Conservation (phyloP, 768 basidiomycete species). For the Phlebiopsis gigantea region DNA sequence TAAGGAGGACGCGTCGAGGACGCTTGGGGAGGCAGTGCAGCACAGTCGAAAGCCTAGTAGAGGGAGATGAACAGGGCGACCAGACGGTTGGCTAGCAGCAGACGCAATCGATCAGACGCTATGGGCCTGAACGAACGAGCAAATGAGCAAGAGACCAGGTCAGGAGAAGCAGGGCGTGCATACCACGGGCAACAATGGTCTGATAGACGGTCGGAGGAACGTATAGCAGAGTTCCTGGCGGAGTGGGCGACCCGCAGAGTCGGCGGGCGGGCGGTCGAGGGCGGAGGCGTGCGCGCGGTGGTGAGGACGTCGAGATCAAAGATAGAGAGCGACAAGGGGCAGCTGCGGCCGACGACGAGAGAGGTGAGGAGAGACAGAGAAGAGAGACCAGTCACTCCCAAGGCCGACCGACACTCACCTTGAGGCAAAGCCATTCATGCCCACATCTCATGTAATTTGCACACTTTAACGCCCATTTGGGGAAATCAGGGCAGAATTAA, state of each 20-base stretch:
- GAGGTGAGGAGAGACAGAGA: neutral
- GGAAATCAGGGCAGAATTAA: neutral
- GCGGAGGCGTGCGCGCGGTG: neutral
- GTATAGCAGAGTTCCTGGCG: neutral
- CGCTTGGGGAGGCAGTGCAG: neutral
- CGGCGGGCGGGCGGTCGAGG: too few relatives aligned
- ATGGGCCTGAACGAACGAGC: neutral
- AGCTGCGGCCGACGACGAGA: neutral
- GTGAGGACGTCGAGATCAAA: neutral
- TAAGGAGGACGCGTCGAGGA: conserved; percentile 1
- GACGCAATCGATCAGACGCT: conserved; percentile 1
- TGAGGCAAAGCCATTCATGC: neutral
- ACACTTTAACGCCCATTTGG: neutral
- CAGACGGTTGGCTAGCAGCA: neutral
- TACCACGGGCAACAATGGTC: neutral
- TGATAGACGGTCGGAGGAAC: conserved; percentile 4
- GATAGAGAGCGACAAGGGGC: neutral
- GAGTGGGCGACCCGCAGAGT: neutral
- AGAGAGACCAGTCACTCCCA: neutral
- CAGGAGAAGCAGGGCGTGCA: neutral
- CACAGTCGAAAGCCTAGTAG: neutral
- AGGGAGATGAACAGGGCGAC: neutral
- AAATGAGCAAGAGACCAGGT: neutral
- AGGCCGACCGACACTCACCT: neutral
- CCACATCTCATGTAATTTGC: neutral